Base-by-base conservation (phyloP, 306 rosid species). In the Cyamopsis tetragonoloba region DNA sequence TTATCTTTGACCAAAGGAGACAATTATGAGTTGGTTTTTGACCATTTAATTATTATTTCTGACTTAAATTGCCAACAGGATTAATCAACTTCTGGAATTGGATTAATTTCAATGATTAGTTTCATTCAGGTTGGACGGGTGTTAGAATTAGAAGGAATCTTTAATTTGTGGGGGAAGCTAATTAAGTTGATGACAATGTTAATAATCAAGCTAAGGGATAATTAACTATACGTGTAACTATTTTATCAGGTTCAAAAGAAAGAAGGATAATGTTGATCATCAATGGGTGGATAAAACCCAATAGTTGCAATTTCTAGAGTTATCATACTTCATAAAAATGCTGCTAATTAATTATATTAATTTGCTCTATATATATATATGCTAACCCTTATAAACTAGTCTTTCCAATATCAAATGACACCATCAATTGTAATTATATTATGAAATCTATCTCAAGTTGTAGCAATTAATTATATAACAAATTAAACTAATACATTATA, bases 261-360 rank as follows among this genome's bases (percentile, higher is more conserved):
- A n/a, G n/a, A n/a, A 18, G 48, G 46, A 66, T 66, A 66, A 70
- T 30, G 23, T 11, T 43, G 24, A n/a, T n/a, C n/a, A n/a, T n/a
- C 3, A 5, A 50, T 50, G 12, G 35, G 23, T 14, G 23, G 51
- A 37, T 51, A 4, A 47, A 34, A n/a, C n/a, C 11, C 53, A 48
- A 60, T 61, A 15, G 61, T 48, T 60, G 44, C 62, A 35, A 24
- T 3, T 48, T 71, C 70, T 71, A 60, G 70, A 35, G 32, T 19
- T 24, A 47, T 58, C 68, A 44, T 60, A 57, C 18, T 42, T 31
- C n/a, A 30, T 31, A 42, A 70, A 42, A 70, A 58, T 27, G 4
- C 41, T 61, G 44, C 34, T 61, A 49, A 48, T 46, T 31, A n/a
- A n/a, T n/a, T n/a, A n/a, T n/a, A n/a, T n/a, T n/a, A n/a, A n/a